Percentiles rank a stretch among this genome's conserved stretches.
Evolutionary conservation across 129 eudicot genomes (phyloP).

Genomic region (Escallonia rubra): DNA sequence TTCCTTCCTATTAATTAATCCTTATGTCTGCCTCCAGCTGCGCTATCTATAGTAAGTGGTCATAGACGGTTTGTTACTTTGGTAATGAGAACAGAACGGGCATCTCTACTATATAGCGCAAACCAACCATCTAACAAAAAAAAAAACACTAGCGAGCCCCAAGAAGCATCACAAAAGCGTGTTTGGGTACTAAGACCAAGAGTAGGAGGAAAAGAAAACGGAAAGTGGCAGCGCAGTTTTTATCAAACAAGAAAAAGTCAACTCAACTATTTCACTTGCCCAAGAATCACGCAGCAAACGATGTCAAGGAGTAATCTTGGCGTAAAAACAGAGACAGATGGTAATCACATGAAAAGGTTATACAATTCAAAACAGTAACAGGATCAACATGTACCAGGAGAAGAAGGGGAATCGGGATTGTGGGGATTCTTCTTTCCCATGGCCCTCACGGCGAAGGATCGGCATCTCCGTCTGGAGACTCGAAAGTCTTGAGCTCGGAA

Average conservation of each 20-base stretch:
- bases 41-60: too few species aligned
- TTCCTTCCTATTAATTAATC: too few species aligned
- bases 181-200: too few species aligned
- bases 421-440: conserved; percentile 41
- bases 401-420: conserved; percentile 39
- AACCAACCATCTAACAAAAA: too few species aligned
- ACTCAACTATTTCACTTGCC: conserved; percentile 2
- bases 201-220: background rate
- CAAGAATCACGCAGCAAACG: conserved; percentile 7
- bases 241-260: conserved; percentile 10
- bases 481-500: conserved; percentile 20
- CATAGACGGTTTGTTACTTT: too few species aligned
- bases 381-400: conserved; percentile 18
- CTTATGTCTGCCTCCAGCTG: too few species aligned
- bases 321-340: background rate
- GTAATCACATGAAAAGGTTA: background rate
- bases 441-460: conserved; percentile 37
- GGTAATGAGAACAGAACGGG: too few species aligned
- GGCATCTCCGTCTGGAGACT: conserved; percentile 11
- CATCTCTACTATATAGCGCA: too few species aligned
- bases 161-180: too few species aligned
- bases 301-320: background rate
- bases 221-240: background rate
- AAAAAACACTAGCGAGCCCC: too few species aligned
- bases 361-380: background rate